Evolutionary conservation across 129 eudicot genomes (phyloP).

Genomic region (Rutidosis leptorrhynchoides): DNA sequence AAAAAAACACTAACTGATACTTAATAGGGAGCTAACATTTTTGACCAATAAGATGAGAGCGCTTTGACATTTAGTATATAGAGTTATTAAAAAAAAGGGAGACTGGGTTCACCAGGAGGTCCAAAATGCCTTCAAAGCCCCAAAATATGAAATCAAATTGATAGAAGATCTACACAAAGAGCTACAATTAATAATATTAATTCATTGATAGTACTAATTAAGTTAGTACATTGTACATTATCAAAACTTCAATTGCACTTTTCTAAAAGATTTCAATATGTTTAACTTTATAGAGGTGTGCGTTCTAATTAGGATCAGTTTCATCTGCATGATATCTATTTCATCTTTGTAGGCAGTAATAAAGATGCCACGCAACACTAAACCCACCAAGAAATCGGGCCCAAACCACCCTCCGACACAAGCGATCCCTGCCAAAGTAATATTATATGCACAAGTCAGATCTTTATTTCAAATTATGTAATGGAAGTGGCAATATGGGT

Average conservation of each 20-base stretch:
- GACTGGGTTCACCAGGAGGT: too few species aligned
- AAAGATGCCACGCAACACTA: background rate
- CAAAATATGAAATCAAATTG: too few species aligned
- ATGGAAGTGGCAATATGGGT: background rate
- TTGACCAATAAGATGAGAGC: too few species aligned
- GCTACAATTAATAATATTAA: too few species aligned
- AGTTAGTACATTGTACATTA: background rate
- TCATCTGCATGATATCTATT: background rate
- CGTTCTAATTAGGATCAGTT: background rate
- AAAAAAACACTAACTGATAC: too few species aligned
- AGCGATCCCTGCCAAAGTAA: conserved; percentile 39
- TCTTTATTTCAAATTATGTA: background rate
- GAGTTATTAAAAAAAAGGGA: too few species aligned
- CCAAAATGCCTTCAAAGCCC: too few species aligned
- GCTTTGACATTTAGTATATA: too few species aligned
- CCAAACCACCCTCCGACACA: conserved; percentile 30
- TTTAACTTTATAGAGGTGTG: background rate
- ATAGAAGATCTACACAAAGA: too few species aligned
- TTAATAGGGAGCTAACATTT: too few species aligned
- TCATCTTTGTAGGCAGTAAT: background rate
- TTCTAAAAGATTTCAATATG: background rate
- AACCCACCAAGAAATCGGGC: conserved; percentile 40
- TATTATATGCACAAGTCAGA: background rate
- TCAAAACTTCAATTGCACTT: background rate
- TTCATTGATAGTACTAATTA: conserved; percentile 4